Percentiles rank a stretch among this genome's conserved stretches.
phyloP scores from a whole-genome alignment of 306 rosid genomes.

The Luffa aegyptiaca region DNA sequence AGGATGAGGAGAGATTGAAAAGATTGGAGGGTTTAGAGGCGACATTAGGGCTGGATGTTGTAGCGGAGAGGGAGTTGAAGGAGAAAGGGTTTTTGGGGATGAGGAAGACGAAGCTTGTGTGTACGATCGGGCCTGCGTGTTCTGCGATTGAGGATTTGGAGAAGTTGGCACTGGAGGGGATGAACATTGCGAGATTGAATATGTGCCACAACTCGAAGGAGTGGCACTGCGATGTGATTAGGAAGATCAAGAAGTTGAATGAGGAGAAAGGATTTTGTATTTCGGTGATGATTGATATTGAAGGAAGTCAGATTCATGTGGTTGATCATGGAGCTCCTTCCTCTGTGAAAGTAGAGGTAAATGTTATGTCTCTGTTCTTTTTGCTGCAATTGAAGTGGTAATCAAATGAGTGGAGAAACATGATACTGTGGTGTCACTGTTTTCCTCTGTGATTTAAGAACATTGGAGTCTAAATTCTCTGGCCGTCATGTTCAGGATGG shows the following conservation, averaged over 20 bases:
- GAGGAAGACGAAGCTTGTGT: constrained; percentile 87
- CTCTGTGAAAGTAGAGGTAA: constrained; percentile 76
- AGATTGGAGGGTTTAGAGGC: constrained; percentile 25
- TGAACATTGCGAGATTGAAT: constrained; percentile 82
- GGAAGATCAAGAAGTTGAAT: constrained; percentile 67
- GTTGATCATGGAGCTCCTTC: constrained; percentile 85
- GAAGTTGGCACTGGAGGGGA: constrained; percentile 68
- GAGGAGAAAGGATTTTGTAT: constrained; percentile 53
- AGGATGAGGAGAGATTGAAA: constrained; percentile 18
- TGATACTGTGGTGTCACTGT: neutral
- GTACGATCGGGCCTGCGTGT: constrained; percentile 79
- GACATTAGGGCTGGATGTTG: constrained; percentile 49
- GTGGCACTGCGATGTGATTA: constrained; percentile 69
- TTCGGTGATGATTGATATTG: constrained; percentile 85
- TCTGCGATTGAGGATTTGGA: constrained; percentile 59
- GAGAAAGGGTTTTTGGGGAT: constrained; percentile 65
- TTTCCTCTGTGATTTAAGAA: neutral
- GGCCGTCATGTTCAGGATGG: constrained; percentile 45
- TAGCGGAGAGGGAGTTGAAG: constrained; percentile 60
- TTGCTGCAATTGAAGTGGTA: neutral
- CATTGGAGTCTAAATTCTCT: neutral
- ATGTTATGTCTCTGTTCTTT: neutral
- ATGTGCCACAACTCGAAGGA: constrained; percentile 81
- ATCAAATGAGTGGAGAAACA: neutral
- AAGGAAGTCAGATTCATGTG: constrained; percentile 80